phyloP scores from a whole-genome alignment of 495 filamentous ascomycete genomes.

The Apiosordaria backusii region DNA sequence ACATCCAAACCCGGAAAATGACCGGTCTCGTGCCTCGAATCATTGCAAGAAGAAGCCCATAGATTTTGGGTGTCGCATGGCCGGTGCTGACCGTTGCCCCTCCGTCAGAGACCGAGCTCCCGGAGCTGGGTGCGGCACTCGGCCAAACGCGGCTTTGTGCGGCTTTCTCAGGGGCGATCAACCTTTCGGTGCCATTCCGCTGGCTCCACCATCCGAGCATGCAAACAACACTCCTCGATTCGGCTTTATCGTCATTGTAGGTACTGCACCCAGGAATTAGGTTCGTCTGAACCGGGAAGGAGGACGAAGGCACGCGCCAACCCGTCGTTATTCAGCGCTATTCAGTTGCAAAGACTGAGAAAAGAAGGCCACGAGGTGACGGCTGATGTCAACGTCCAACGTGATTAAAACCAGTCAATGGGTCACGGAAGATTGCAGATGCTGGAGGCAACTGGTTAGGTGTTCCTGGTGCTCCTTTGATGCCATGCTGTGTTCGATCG shows the following conservation, averaged over 20 bases:
- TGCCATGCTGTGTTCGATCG: not conserved
- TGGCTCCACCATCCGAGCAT: constrained; percentile 17
- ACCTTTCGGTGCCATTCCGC: constrained; percentile 31
- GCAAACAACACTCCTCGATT: constrained; percentile 9
- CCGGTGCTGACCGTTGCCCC: constrained; percentile 20
- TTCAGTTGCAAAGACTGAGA: not conserved
- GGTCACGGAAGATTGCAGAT: not conserved
- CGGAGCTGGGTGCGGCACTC: constrained; percentile 16
- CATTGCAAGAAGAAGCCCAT: not conserved
- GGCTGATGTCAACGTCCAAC: not conserved
- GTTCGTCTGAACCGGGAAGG: constrained; percentile 9
- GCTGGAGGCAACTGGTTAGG: not conserved
- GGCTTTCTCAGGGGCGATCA: constrained; percentile 27
- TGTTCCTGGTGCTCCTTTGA: not conserved
- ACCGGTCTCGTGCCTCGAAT: constrained; percentile 16
- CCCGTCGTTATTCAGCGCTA: not conserved
- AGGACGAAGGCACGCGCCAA: not conserved
- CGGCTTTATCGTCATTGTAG: constrained; percentile 23
- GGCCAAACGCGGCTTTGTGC: constrained; percentile 32
- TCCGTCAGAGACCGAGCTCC: constrained; percentile 9
- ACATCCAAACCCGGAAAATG: constrained; percentile 11
- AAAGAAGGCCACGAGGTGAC: not conserved
- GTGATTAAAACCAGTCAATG: not conserved
- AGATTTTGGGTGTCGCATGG: not conserved
- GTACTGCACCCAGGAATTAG: constrained; percentile 15